Evolutionary conservation across 805 yeast species (phyloP).

Genomic region (Wickerhamomyces rabaulensis): DNA sequence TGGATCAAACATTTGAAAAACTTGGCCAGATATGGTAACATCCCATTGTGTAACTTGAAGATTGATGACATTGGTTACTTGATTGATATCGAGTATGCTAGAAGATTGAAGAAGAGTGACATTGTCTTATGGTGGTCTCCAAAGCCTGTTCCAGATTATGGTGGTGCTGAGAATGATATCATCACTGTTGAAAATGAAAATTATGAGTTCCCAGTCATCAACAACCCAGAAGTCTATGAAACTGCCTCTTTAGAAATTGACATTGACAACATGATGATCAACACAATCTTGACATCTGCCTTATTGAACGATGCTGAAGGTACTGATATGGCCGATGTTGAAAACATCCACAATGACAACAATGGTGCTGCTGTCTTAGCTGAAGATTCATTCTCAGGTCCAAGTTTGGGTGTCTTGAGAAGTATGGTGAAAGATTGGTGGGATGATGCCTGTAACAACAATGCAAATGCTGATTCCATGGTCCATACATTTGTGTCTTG

Average conservation of each 20-base stretch:
- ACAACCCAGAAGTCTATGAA: slow-evolving; percentile 73
- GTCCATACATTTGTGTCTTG: slow-evolving; percentile 78
- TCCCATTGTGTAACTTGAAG: slow-evolving; percentile 83
- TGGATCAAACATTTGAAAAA: slow-evolving; percentile 66
- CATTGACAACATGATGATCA: slow-evolving; percentile 74
- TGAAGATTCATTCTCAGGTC: slow-evolving; percentile 76
- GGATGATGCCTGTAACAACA: slow-evolving; percentile 74
- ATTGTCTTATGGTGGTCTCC: slow-evolving; percentile 94
- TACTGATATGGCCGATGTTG: slow-evolving; percentile 57
- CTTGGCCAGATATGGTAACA: slow-evolving; percentile 64
- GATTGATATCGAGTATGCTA: slow-evolving; percentile 83
- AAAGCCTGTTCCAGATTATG: slow-evolving; percentile 73
- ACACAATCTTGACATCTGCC: slow-evolving; percentile 81
- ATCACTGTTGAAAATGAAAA: slow-evolving; percentile 46
- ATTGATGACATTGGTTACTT: slow-evolving; percentile 72
- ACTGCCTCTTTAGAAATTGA: slow-evolving; percentile 75
- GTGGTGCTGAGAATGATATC: slow-evolving; percentile 69
- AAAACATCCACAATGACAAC: slow-evolving; percentile 25
- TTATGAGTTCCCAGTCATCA: slow-evolving; percentile 64
- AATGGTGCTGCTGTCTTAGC: slow-evolving; percentile 43
- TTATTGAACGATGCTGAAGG: slow-evolving; percentile 87
- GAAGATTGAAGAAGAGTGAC: slow-evolving; percentile 58
- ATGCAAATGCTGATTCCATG: slow-evolving; percentile 74
- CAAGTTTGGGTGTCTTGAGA: slow-evolving; percentile 68
- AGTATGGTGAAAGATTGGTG: slow-evolving; percentile 84